Base-by-base conservation (phyloP, 1,284 basidiomycete genomes). In the Trichosporon ovoides region DNA sequence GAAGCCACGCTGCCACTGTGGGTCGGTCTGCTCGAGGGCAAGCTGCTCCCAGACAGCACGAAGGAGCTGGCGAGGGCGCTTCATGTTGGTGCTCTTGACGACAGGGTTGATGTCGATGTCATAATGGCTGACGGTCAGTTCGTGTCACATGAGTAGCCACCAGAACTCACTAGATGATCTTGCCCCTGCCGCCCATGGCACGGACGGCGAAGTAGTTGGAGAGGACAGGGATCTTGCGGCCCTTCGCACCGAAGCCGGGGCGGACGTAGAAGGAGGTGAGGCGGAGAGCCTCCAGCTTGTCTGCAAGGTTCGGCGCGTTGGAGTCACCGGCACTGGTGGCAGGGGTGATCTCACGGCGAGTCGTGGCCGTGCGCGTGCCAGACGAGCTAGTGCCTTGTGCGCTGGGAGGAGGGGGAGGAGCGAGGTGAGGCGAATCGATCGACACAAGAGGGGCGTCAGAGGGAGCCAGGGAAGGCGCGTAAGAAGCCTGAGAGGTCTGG, bases 71-170 rank as follows among this genome's bases (percentile, higher is more conserved):
- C 63, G 63, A 7, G 69, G 66, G 28, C 65, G 65, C 60, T 66
- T 69, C 51, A 68, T 65, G 56, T 66, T 68, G 38, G 68, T 58
- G n/a, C 63, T 63, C 56, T 69, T 71, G 53, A 74, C 72, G 33
- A 75, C 67, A 10, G 73, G 73, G 56, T 71, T 66, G 57, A 77
- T 74, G 33, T 71, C 71, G n/a, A 75, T 64, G 50, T 77, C 73
- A 58, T 75, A 77, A 58, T 76, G 74, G 64, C 70, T 73, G 53
- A 1, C 7, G 7, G 56, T 60, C 20, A 57, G 55, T 7, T 12
- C n/a, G n/a, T n/a, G n/a, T 1, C 3, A 3, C 3, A 2, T 2
- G 10, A 9, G 6, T 22, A 9, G 11, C 5, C 2, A 1, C n/a
- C n/a, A n/a, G 3, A 46, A 13, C 71, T 61, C 38, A 74, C 72